Percentiles rank a stretch among this genome's conserved stretches.
Evolutionary conservation across 495 filamentous ascomycete genomes (phyloP).

Genomic region (Amniculicola lignicola): DNA sequence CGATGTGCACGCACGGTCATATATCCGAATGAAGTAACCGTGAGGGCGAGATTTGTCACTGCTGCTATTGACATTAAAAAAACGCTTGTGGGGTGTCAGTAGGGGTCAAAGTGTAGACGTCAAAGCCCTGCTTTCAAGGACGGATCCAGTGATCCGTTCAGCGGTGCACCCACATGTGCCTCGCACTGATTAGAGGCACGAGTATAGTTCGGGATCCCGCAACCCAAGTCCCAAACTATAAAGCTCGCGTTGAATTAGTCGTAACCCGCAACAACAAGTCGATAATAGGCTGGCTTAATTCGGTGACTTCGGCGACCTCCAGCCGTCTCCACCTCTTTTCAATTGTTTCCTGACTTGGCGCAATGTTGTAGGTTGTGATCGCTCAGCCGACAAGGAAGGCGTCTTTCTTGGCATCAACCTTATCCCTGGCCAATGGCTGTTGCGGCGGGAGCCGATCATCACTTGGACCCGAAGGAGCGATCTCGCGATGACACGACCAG

Average conservation of each 20-base stretch:
- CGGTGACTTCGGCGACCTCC: conserved; percentile 26
- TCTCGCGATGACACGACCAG: background rate
- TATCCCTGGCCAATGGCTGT: background rate
- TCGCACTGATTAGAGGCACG: background rate
- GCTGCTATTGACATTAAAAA: no score
- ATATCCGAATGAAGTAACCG: background rate
- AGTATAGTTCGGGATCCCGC: background rate
- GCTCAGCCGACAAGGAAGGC: conserved; percentile 12
- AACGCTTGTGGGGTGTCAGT: no score
- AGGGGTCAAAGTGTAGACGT: no score
- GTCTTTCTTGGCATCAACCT: background rate
- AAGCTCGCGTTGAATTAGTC: background rate
- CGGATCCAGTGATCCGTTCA: background rate
- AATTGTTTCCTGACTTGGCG: conserved; percentile 2
- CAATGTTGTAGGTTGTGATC: background rate
- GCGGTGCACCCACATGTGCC: background rate
- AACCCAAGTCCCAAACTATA: background rate
- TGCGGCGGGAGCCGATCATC: background rate
- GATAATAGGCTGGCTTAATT: conserved; percentile 11
- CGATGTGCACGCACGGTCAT: background rate
- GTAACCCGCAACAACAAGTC: background rate
- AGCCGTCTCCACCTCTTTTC: background rate
- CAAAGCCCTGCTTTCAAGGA: no score
- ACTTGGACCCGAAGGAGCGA: background rate
- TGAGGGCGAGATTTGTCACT: background rate